phyloP scores from a whole-genome alignment of 495 filamentous ascomycete genomes.

The Penicillium manginii region DNA sequence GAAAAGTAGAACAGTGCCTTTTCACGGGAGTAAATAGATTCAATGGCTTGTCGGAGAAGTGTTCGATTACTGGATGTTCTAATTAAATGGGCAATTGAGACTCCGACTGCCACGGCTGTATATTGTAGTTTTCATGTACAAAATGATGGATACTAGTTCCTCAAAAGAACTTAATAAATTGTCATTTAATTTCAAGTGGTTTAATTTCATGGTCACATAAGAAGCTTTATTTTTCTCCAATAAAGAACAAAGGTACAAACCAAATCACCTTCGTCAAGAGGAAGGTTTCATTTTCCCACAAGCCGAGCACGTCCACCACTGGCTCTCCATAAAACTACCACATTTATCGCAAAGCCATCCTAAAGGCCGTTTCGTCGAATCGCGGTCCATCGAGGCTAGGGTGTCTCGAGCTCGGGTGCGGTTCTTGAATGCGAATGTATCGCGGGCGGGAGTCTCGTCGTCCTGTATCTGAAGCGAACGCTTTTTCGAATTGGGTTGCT shows the following conservation, averaged over 20 bases:
- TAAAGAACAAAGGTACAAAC: not conserved
- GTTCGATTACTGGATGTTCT: too few relatives aligned
- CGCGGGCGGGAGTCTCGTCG: constrained; percentile 15
- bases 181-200: not conserved
- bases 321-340: constrained; percentile 64
- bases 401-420: constrained; percentile 40
- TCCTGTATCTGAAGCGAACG: constrained; percentile 13
- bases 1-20: too few relatives aligned
- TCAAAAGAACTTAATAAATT: too few relatives aligned
- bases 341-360: constrained; percentile 73
- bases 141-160: too few relatives aligned
- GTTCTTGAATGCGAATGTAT: constrained; percentile 40
- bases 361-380: constrained; percentile 50
- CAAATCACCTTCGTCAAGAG: constrained; percentile 38
- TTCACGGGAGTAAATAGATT: too few relatives aligned
- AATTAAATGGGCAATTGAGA: too few relatives aligned
- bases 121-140: too few relatives aligned
- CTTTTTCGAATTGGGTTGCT: not conserved
- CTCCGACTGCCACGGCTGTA: too few relatives aligned
- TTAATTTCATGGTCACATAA: not conserved
- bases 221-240: not conserved
- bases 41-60: too few relatives aligned
- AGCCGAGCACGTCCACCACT: constrained; percentile 78
- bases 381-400: constrained; percentile 41
- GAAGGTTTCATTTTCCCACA: constrained; percentile 71